Evolutionary conservation across 345 rosid genomes (phyloP), one percentile per base, ranked within the genome.

Genomic region (Anacardium occidentale): DNA sequence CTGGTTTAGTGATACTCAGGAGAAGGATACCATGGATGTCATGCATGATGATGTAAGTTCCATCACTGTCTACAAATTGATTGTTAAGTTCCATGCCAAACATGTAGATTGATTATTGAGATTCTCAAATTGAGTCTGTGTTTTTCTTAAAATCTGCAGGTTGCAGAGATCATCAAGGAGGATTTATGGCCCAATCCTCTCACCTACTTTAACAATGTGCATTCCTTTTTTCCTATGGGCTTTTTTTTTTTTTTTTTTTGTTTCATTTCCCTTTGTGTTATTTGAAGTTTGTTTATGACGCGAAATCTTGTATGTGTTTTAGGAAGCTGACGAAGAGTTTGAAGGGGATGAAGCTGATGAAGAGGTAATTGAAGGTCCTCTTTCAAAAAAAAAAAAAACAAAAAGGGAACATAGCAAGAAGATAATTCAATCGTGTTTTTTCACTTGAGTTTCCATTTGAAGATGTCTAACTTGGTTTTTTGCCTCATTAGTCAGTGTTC

Each of bases 171-270:
- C 20, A 92, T 94, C 75, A 94, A 90, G 86, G 98, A 92, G 79
- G 98, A 94, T 73, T 66, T 94, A 42, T 94, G 98, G 98, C 85
- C 93, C 62, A 92, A 92, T 88, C 97, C 98, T 52, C 92, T 92
- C 69, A 79, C 88, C 55, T 92, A 89, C 75, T 94, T 94, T 74
- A 90, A 85, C 85, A 89, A 79, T 83, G 98, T 94, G 86, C 53
- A 13, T 44, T 50, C 20, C 20, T 70, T 42, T 25, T 62, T 50
- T 40, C 12, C 18, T 69, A 11, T 53, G 55, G 70, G 63, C 40
- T 51, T 15, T 44, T 13, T 44, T 58, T 47, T 64, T 48, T 42
- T 24, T 32, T 51, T 15, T 44, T 13, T 44, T 58, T 47, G 61
- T 48, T 42, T 24, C 52, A 10, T 29, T 64, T 24, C 42, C 11